phyloP scores from a whole-genome alignment of 2,329 filamentous ascomycete genomes.

The Cercospora zeina region DNA sequence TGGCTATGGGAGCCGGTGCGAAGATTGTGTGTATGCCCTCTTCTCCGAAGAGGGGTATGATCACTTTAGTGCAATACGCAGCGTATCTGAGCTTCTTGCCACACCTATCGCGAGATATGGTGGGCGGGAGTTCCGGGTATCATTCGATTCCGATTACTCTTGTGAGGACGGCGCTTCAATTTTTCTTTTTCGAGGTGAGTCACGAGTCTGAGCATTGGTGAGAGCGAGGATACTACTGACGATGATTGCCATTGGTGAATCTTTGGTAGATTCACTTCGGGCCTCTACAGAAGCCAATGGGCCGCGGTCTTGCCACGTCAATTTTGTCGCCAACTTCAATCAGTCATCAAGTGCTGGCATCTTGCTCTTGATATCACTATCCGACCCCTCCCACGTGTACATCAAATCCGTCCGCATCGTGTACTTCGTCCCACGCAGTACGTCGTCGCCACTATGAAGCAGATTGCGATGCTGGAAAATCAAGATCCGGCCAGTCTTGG shows the following conservation, averaged over 20 bases:
- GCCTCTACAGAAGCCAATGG: not conserved
- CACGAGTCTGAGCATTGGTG: slow-evolving; percentile 17
- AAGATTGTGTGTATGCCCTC: slow-evolving; percentile 72
- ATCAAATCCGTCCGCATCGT: slow-evolving; percentile 59
- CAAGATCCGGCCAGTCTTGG: slow-evolving; percentile 55
- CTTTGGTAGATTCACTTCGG: not conserved
- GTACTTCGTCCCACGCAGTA: slow-evolving; percentile 55
- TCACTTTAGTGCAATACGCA: slow-evolving; percentile 93
- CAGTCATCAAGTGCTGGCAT: slow-evolving; percentile 22
- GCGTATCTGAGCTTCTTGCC: slow-evolving; percentile 58
- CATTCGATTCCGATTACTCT: slow-evolving; percentile 95
- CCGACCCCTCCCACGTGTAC: slow-evolving; percentile 45
- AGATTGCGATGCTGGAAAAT: slow-evolving; percentile 58
- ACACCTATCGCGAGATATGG: slow-evolving; percentile 28
- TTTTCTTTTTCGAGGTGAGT: slow-evolving; percentile 54
- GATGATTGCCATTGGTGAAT: not conserved
- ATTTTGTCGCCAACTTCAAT: not conserved
- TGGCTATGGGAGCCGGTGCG: slow-evolving; percentile 88
- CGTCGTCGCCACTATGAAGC: slow-evolving; percentile 58
- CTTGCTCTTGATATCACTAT: slow-evolving; percentile 20
- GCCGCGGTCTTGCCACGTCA: not conserved
- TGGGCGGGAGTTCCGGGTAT: slow-evolving; percentile 53
- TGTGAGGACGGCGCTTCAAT: slow-evolving; percentile 73
- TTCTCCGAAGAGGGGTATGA: slow-evolving; percentile 8
- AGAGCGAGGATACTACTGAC: slow-evolving; percentile 47